Base-by-base conservation (phyloP, 768 basidiomycete genomes). In the Mycena crocata region DNA sequence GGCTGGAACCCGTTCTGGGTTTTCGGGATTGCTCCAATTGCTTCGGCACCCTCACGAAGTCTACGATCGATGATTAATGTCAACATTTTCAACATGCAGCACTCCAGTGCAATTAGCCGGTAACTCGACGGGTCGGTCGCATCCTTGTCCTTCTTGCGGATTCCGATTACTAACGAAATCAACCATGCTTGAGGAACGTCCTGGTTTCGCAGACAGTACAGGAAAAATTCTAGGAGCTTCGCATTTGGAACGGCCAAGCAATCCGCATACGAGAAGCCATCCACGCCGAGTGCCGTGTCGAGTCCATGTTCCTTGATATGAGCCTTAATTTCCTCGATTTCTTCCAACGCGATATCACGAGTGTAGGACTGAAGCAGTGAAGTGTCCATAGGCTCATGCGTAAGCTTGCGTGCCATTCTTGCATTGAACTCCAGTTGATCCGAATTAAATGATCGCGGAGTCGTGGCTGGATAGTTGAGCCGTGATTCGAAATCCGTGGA, bases 21-120 rank as follows among this genome's bases (percentile, higher is more conserved):
- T 52, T 8, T 31, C 4, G 50, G 50, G 9, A 52, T 52, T 32
- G 50, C 50, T 10, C 50, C 50, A 35, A 52, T 52, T 19, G 31
- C 50, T 23, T 52, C 50, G 9, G 50, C 46, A 3, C 44, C 58
- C n/a, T 60, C 58, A 5, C 58, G 58, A 15, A 60, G 28, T 2
- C 58, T 28, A 3, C 44, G 34, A 30, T 60, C 58, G n/a, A 60
- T 60, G n/a, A 60, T 50, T 7, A 59, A n/a, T n/a, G n/a, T n/a
- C n/a, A n/a, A n/a, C n/a, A n/a, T n/a, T n/a, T n/a, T n/a, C n/a
- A n/a, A n/a, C 24, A 74, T 52, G 63, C 69, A 73, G 54, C 71
- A 71, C 51, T 76, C 74, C 3, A 76, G 62, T 0, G 70, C 73
- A 24, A 76, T 71, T 0, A 65, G 60, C 5, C 73, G 57, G 51